Base-by-base conservation (phyloP, 345 rosid species). In the Dipteronia sinensis region DNA sequence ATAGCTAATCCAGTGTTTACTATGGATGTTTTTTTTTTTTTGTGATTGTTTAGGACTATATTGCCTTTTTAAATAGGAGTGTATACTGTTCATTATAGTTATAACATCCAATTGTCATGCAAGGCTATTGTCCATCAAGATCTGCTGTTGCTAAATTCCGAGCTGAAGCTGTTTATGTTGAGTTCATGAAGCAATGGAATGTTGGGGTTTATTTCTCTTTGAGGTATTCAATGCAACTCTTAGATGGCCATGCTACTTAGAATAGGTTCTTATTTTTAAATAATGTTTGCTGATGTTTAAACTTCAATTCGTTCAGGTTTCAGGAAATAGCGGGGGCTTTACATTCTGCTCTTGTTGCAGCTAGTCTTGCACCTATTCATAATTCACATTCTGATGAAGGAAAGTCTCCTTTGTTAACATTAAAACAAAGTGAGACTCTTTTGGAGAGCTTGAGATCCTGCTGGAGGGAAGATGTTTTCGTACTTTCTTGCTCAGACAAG, bases 131-230 rank as follows among this genome's bases (percentile, higher is more conserved):
- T 87, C 95, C 98, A 44, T 93, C 99, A 80, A 90, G 97, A 86
- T 87, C 96, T 84, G 97, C 99, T 81, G 99, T 90, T 16, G 74
- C 92, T 62, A 91, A 90, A 83, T 94, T 94, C 82, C 90, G 98
- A 77, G 84, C 89, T 53, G 95, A 91, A 87, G 85, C 94, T 17
- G 77, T 87, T 38, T 97, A 81, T 82, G 71, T 80, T 65, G 98
- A 97, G 75, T 97, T 93, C 89, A 84, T 93, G 93, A 97, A 93
- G 88, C 98, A 91, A 75, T 94, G 99, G 99, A 97, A 97, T 71
- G 82, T 94, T 81, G 97, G 97, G 74, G 98, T 97, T 78, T 94
- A 97, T 81, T 94, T 94, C 84, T 91, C 99, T 31, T 81, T 97
- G 83, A 91, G 99, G 99, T 93, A 90, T 77, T 80, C 27, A 63